Evolutionary conservation across 768 basidiomycete species (phyloP).

Genomic region (Neoboletus subvelutipes): DNA sequence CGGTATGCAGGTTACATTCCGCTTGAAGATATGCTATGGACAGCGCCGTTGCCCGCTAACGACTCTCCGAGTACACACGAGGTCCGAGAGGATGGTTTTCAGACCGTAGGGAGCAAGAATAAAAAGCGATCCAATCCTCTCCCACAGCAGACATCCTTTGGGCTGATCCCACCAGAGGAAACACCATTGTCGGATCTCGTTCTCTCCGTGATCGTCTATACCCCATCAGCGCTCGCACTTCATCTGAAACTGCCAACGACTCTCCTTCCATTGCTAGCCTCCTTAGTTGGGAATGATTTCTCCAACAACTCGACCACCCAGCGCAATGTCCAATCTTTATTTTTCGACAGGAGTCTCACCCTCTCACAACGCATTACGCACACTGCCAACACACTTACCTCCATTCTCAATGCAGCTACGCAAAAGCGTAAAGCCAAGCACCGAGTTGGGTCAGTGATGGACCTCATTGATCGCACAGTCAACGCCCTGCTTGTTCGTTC

Average conservation of each 20-base stretch:
- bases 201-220: constrained; percentile 59
- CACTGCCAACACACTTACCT: constrained; percentile 56
- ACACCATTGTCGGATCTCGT: constrained; percentile 37
- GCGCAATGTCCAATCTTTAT: constrained; percentile 55
- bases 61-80: constrained; percentile 21
- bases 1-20: constrained; percentile 79
- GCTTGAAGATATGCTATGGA: constrained; percentile 75
- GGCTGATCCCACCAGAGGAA: constrained; percentile 55
- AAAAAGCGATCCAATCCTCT: constrained; percentile 44
- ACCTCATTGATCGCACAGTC: constrained; percentile 71
- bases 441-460: constrained; percentile 68
- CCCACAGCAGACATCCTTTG: constrained; percentile 21
- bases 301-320: constrained; percentile 50
- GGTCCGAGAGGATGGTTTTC: constrained; percentile 56
- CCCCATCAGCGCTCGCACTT: constrained; percentile 57
- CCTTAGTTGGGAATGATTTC: constrained; percentile 81
- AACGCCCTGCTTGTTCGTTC: constrained; percentile 54
- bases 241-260: constrained; percentile 68
- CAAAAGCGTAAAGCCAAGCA: constrained; percentile 51
- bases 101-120: constrained; percentile 52
- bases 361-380: constrained; percentile 64
- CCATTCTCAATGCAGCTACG: constrained; percentile 51
- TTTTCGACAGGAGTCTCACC: constrained; percentile 64
- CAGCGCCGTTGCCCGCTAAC: constrained; percentile 24
- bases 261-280: constrained; percentile 74